A percentile compares a stretch with the other conserved stretches of the same genome.
These are phyloP conservation scores for Prototheca stagnorum DNA, from an alignment of 163 green algal species.

Conservation along the genomic window DNA sequence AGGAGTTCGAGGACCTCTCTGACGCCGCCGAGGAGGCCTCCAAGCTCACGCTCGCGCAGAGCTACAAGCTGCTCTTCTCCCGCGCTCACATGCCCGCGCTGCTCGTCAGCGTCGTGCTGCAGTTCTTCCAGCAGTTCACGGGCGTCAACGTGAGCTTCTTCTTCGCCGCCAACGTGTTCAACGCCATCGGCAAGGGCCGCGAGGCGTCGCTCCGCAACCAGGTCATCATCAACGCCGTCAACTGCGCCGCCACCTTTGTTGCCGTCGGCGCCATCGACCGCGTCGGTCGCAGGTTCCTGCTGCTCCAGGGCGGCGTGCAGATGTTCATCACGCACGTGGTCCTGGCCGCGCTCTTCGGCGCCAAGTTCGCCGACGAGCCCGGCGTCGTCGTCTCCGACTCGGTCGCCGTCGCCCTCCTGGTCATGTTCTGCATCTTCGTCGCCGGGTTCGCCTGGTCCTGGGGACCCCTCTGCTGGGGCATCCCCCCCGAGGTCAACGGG, in stretches of 20 bases:
- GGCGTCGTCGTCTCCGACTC: slow-evolving; percentile 18
- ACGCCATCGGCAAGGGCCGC: slow-evolving; percentile 27
- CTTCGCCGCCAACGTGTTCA: slow-evolving; percentile 55
- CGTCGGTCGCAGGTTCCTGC: slow-evolving; percentile 33
- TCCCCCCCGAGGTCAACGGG: slow-evolving; percentile 23
- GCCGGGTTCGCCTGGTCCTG: slow-evolving; percentile 18
- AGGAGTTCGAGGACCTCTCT: slow-evolving; percentile 24
- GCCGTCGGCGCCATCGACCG: slow-evolving; percentile 44
- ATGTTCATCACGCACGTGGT: slow-evolving; percentile 38
- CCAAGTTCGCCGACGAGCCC: slow-evolving; percentile 3
- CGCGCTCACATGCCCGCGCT: slow-evolving; percentile 28
- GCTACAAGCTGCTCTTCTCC: slow-evolving; percentile 14
- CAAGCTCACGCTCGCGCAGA: slow-evolving; percentile 9
- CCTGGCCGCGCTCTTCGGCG: slow-evolving; percentile 21
- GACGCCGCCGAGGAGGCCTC: slow-evolving; percentile 10
- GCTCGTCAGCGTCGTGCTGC: slow-evolving; percentile 30
- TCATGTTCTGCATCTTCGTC: slow-evolving; percentile 29
- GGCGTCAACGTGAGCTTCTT: slow-evolving; percentile 64
- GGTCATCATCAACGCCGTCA: slow-evolving; percentile 58
- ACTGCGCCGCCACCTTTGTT: slow-evolving; percentile 45
- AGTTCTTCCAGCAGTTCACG: slow-evolving; percentile 50
- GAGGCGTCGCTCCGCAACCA: slow-evolving; percentile 34
- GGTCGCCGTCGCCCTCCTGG: slow-evolving; percentile 46
- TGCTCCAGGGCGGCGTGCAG: slow-evolving; percentile 43
- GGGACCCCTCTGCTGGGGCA: slow-evolving; percentile 26